These are phyloP conservation scores for Serpula lacrymans DNA, from an alignment of 768 basidiomycete genomes.

Conservation along the genomic window DNA sequence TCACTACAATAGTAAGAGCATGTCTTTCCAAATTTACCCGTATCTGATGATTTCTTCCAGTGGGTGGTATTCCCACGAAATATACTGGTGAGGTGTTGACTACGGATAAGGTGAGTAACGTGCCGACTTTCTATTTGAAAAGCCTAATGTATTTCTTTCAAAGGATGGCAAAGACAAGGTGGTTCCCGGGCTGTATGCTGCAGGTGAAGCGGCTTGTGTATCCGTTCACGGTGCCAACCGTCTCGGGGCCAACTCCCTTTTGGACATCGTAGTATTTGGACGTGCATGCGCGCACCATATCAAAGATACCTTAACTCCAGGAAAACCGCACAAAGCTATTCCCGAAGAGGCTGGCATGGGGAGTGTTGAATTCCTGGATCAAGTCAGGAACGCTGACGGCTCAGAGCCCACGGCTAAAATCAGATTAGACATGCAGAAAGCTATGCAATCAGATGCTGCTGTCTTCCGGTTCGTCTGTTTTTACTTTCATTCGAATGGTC, in stretches of 20 bases:
- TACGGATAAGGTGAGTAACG: slow-evolving; percentile 52
- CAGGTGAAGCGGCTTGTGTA: slow-evolving; percentile 97
- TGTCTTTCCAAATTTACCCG: background rate
- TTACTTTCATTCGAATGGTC: background rate
- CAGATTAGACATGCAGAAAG: slow-evolving; percentile 96
- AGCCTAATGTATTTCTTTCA: background rate
- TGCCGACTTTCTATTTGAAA: background rate
- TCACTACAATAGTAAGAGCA: slow-evolving; percentile 90
- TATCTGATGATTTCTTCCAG: slow-evolving; percentile 35
- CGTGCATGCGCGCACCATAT: slow-evolving; percentile 99
- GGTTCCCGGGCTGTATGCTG: slow-evolving; percentile 96
- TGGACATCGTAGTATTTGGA: slow-evolving; percentile 99
- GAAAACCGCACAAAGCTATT: slow-evolving; percentile 87
- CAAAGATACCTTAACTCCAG: slow-evolving; percentile 83
- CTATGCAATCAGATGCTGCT: slow-evolving; percentile 97
- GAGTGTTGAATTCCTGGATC: slow-evolving; percentile 85
- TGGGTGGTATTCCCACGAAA: slow-evolving; percentile 99
- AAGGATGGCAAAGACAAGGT: slow-evolving; percentile 86
- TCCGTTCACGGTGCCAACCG: slow-evolving; percentile 99
- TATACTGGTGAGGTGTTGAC: slow-evolving; percentile 98
- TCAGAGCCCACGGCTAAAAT: slow-evolving; percentile 86
- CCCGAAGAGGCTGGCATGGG: slow-evolving; percentile 82
- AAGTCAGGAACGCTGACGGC: slow-evolving; percentile 80
- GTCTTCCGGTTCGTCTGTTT: slow-evolving; percentile 72
- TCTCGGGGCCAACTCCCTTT: slow-evolving; percentile 96